Evolutionary conservation across 2,329 filamentous ascomycete species (phyloP).

Genomic region (Chalara sp.): DNA sequence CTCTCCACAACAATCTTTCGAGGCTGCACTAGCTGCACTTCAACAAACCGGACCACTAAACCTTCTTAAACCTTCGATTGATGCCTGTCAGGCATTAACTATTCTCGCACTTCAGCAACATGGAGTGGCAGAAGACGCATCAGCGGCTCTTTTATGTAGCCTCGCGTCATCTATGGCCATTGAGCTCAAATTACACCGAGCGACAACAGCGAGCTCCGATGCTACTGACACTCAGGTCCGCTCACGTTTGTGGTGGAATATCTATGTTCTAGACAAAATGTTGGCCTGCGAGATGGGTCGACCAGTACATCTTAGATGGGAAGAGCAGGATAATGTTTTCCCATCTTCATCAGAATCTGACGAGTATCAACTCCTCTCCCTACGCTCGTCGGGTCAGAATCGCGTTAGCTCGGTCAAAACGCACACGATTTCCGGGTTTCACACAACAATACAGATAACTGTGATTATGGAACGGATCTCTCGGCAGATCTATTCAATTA

Average conservation of each 20-base stretch:
- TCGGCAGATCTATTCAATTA: neutral
- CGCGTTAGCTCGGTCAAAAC: neutral
- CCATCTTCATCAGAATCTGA: neutral
- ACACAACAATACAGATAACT: neutral
- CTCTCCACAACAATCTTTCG: neutral
- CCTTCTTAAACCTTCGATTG: neutral
- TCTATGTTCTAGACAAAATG: neutral
- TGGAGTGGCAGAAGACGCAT: neutral
- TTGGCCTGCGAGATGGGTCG: neutral
- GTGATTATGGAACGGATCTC: neutral
- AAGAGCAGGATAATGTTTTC: neutral
- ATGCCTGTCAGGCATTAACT: neutral
- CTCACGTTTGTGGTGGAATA: constrained; percentile 1
- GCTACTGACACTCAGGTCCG: neutral
- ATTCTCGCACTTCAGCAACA: neutral
- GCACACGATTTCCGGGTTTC: neutral
- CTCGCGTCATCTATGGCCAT: neutral
- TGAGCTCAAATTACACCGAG: neutral
- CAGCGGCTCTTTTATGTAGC: neutral
- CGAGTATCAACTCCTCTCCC: neutral
- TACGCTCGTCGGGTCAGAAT: neutral
- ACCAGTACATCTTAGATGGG: neutral
- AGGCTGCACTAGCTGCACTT: neutral
- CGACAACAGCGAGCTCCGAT: neutral
- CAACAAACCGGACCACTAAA: neutral